A percentile compares a stretch with the other conserved stretches of the same genome.
Evolutionary conservation across 805 yeast species (phyloP).

Genomic region (Schwanniomyces pseudopolymorphus): DNA sequence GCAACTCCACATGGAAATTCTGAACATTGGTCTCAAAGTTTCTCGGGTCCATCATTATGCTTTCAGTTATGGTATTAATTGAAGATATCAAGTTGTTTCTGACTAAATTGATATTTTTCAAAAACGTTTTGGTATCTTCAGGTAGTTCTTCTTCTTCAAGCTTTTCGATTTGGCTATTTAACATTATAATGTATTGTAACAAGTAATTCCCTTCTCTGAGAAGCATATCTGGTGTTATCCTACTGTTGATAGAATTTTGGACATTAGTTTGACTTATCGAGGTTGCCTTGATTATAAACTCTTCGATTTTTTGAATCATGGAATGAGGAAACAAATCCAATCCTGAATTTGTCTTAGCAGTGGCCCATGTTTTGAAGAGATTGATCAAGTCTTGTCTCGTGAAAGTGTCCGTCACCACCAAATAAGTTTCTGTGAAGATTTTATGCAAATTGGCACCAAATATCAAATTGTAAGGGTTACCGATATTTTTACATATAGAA

Average conservation of each 20-base stretch:
- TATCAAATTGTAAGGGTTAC: slow-evolving; percentile 42
- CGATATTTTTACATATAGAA: slow-evolving; percentile 42
- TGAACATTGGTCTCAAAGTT: slow-evolving; percentile 23
- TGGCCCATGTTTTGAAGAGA: slow-evolving; percentile 41
- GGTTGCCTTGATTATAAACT: slow-evolving; percentile 40
- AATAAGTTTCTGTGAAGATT: slow-evolving; percentile 38
- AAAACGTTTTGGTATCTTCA: slow-evolving; percentile 6
- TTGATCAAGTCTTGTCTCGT: slow-evolving; percentile 41
- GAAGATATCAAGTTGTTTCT: slow-evolving; percentile 28
- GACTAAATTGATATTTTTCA: slow-evolving; percentile 12
- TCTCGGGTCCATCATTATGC: slow-evolving; percentile 21
- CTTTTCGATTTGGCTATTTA: slow-evolving; percentile 26
- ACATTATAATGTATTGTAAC: slow-evolving; percentile 31
- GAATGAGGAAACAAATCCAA: slow-evolving; percentile 31
- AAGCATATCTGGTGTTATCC: slow-evolving; percentile 30
- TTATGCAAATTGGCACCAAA: slow-evolving; percentile 34
- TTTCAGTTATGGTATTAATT: slow-evolving; percentile 34
- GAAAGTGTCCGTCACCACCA: slow-evolving; percentile 37
- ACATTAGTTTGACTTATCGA: slow-evolving; percentile 13
- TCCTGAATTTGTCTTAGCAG: slow-evolving; percentile 34
- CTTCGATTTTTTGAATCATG: slow-evolving; percentile 31
- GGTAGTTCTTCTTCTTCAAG: slow-evolving; percentile 4
- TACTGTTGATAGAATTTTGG: slow-evolving; percentile 6
- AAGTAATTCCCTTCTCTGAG: slow-evolving; percentile 36
- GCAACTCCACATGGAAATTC: slow-evolving; percentile 17